Conservation (phyloP, 306 rosid species). For the Vigna angularis region DNA sequence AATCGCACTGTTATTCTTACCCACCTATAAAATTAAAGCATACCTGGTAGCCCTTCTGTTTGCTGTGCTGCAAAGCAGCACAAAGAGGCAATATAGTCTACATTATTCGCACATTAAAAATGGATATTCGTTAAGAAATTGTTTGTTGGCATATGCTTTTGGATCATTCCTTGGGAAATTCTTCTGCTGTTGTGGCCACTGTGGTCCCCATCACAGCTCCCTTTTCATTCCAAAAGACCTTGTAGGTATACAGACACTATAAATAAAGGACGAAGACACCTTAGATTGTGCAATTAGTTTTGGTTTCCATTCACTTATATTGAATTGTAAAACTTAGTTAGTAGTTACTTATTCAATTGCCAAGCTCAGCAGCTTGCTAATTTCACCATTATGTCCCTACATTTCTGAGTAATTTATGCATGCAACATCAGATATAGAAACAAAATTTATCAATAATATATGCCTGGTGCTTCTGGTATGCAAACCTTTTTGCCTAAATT, state of each 20-base stretch:
- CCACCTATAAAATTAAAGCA: slow-evolving; percentile 4
- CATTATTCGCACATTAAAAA: slow-evolving; percentile 36
- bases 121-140: slow-evolving; percentile 37
- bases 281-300: neutral
- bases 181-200: slow-evolving; percentile 16
- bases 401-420: slow-evolving; percentile 9
- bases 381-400: neutral
- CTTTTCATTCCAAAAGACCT: slow-evolving; percentile 15
- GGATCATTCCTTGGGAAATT: slow-evolving; percentile 42
- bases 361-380: neutral
- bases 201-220: slow-evolving; percentile 32
- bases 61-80: neutral
- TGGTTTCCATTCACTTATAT: neutral
- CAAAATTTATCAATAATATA: neutral
- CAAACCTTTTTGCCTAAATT: neutral
- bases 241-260: neutral
- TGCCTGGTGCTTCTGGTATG: neutral
- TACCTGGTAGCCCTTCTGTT: slow-evolving; percentile 10
- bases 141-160: slow-evolving; percentile 39
- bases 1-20: slow-evolving; percentile 47
- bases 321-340: neutral
- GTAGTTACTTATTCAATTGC: slow-evolving; percentile 5
- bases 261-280: slow-evolving; percentile 4
- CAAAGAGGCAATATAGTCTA: slow-evolving; percentile 25
- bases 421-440: neutral